Evolutionary conservation across 73 alveolate species (phyloP), one percentile per base, ranked within the genome.

Genomic region (Vitrella brassicaformis): DNA sequence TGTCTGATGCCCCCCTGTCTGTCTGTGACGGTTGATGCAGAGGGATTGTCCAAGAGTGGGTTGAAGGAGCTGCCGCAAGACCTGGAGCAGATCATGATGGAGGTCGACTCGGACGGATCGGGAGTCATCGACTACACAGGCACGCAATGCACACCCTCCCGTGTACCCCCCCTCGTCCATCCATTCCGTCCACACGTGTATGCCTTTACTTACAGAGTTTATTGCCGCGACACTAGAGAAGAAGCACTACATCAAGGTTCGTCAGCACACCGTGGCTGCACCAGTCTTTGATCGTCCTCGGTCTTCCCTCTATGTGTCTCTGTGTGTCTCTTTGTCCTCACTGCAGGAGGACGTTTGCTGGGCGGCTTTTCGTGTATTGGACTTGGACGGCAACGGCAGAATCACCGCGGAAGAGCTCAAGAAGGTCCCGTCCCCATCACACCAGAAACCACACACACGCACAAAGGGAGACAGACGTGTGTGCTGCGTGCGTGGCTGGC

Each of bases 311-410:
- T n/a, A n/a, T 25, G 78, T 80, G 65, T 67, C 73, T 28, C 79
- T 64, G 26, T 68, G 47, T 47, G 25, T 47, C 14, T 47, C 14
- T 47, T 47, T 18, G 0, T 56, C 27, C 68, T 10, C 19, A 1
- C 0, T 27, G n/a, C 68, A 74, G 83, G 83, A 76, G 66, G 83
- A 76, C 45, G 76, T 72, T n/a, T 76, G 83, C 47, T 76, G 83
- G 83, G 67, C 77, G 31, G 92, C 92, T 27, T 86, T 86, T 85
- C 68, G 83, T 26, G 78, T 76, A 27, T 67, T 86, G 45, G 92
- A 86, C 71, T 32, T 67, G 56, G 87, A 86, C 71, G 85, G 87
- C 30, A 78, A 72, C 46, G 92, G 92, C 25, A 67, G 71, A 25
- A 86, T 86, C 75, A 82, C 85, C 10, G 78, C 75, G 70, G 86